Conservation (phyloP, 176 grass and related monocot genomes). For the Triticum urartu region DNA sequence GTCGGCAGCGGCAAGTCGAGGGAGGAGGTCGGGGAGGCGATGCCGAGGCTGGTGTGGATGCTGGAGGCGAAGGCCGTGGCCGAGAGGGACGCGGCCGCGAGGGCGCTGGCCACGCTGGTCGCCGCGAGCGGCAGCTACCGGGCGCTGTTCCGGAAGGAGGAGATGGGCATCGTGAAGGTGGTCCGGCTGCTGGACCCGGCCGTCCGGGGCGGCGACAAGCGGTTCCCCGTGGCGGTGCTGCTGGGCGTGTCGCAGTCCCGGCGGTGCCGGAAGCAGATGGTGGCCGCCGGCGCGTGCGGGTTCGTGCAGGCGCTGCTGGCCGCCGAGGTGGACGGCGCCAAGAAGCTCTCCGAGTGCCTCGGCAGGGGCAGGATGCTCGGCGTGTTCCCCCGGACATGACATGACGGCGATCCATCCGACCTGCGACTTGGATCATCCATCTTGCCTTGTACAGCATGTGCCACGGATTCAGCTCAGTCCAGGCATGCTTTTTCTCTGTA, state of each 20-base stretch:
- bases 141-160: conserved; percentile 59
- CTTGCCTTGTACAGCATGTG: not conserved
- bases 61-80: conserved; percentile 48
- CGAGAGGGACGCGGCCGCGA: conserved; percentile 56
- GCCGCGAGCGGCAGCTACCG: conserved; percentile 20
- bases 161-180: conserved; percentile 64
- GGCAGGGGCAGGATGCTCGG: conserved; percentile 74
- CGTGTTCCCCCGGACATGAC: conserved; percentile 76
- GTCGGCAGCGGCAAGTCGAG: conserved; percentile 16
- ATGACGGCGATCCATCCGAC: not conserved
- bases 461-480: not conserved
- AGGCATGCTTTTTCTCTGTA: not conserved
- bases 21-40: conserved; percentile 41
- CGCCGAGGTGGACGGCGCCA: conserved; percentile 73
- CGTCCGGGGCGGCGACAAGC: not conserved
- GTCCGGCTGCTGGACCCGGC: conserved; percentile 37
- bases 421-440: too few species aligned
- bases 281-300: conserved; percentile 68
- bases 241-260: not conserved
- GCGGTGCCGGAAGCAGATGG: conserved; percentile 80
- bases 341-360: conserved; percentile 67
- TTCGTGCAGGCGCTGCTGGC: conserved; percentile 55
- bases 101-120: conserved; percentile 55
- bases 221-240: not conserved
- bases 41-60: conserved; percentile 63